A percentile compares a stretch with the other conserved stretches of the same genome.
phyloP scores from a whole-genome alignment of 208 protist species.

The Acanthamoeba quina region DNA sequence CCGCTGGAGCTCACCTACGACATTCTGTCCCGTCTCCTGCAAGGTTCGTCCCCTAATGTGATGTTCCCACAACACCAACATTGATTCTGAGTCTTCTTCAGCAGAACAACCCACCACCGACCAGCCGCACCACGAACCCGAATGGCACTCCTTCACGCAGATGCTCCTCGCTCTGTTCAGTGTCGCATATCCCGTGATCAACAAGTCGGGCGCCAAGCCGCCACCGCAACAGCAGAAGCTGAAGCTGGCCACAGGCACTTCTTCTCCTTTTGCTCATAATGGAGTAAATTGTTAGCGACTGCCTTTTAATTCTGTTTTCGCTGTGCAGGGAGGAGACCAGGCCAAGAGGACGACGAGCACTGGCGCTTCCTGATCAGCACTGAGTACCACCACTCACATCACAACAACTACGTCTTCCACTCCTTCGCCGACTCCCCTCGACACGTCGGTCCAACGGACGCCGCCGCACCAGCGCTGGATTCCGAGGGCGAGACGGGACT shows the following conservation, averaged over 20 bases:
- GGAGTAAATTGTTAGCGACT: not conserved
- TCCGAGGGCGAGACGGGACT: not conserved
- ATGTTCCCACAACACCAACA: not conserved
- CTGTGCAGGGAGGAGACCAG: too few species aligned
- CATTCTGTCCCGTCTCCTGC: not conserved
- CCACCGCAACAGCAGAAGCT: not conserved
- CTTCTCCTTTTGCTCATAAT: not conserved
- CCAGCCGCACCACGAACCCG: constrained; percentile 4
- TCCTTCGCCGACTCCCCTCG: not conserved
- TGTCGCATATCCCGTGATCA: not conserved
- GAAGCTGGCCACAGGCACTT: not conserved
- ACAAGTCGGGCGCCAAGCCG: not conserved
- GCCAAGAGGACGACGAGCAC: constrained; percentile 15
- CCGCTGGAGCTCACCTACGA: not conserved
- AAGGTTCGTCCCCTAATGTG: not conserved
- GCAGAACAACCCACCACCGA: not conserved
- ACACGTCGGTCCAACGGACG: not conserved
- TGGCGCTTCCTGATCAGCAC: constrained; percentile 7
- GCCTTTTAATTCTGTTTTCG: not conserved
- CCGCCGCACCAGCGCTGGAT: not conserved
- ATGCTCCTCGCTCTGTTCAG: not conserved
- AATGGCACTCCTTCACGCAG: not conserved
- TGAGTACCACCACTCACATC: not conserved
- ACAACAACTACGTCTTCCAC: constrained; percentile 27
- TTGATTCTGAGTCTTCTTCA: not conserved